Percentiles rank a stretch among this genome's conserved stretches.
These are phyloP conservation scores for Santalum album DNA, from an alignment of 164 flowering plant species.

Conservation along the genomic window DNA sequence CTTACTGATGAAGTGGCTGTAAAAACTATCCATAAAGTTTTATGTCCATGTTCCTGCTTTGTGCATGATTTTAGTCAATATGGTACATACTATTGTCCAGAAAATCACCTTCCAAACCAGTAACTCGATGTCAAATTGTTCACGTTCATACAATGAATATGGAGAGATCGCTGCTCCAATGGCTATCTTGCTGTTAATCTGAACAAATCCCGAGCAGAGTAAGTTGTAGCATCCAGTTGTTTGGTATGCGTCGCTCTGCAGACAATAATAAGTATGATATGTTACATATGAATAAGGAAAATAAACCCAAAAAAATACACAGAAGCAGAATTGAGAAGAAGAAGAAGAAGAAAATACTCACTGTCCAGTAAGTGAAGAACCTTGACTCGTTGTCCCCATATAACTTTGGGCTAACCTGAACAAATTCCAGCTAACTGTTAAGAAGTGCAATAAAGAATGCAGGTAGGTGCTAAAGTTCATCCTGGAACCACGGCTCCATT, in stretches of 20 bases:
- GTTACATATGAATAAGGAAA: too few species aligned
- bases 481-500: too few species aligned
- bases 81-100: neutral
- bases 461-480: too few species aligned
- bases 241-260: conserved; percentile 93
- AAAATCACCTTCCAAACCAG: conserved; percentile 85
- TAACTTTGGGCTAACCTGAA: conserved; percentile 90
- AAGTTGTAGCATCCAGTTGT: conserved; percentile 97
- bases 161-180: conserved; percentile 96
- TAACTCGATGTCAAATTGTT: conserved; percentile 81
- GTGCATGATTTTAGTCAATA: neutral
- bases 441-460: too few species aligned
- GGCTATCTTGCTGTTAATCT: conserved; percentile 79
- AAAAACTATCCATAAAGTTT: neutral
- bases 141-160: conserved; percentile 46
- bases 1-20: neutral
- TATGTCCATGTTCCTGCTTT: neutral
- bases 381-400: conserved; percentile 90
- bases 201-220: conserved; percentile 91
- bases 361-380: conserved; percentile 99
- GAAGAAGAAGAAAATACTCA: conserved; percentile 20
- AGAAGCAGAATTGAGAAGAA: too few species aligned
- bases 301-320: too few species aligned
- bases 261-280: too few species aligned
- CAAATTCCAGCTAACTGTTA: neutral